Conservation (phyloP, 108 stramenopile species). For the Chaetoceros muelleri region DNA sequence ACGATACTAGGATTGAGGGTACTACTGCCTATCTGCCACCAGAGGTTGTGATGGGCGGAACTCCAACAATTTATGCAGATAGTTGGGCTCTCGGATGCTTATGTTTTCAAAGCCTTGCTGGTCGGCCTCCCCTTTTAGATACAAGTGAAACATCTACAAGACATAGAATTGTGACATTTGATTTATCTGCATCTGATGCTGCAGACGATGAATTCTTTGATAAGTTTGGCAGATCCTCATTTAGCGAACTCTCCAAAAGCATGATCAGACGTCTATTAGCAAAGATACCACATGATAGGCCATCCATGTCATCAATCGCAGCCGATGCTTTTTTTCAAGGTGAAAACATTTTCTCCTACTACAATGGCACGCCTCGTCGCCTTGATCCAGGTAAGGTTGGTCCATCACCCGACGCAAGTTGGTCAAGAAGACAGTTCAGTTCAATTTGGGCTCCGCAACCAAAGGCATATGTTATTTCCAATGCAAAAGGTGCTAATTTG, state of each 20-base stretch:
- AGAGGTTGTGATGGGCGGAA: constrained; percentile 80
- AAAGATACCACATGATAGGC: constrained; percentile 27
- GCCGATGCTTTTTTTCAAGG: constrained; percentile 49
- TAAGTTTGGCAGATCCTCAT: constrained; percentile 17
- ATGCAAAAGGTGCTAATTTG: no score
- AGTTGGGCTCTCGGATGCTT: constrained; percentile 96
- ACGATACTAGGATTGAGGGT: constrained; percentile 88
- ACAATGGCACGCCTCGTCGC: constrained; percentile 35
- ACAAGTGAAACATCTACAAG: constrained; percentile 57
- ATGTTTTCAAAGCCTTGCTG: constrained; percentile 83
- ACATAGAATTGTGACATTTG: constrained; percentile 78
- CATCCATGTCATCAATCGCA: constrained; percentile 41
- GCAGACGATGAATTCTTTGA: constrained; percentile 36
- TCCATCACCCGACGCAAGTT: constrained; percentile 57
- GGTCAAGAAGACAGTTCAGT: constrained; percentile 77
- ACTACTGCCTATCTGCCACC: constrained; percentile 95
- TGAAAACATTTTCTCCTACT: constrained; percentile 43
- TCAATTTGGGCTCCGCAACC: constrained; percentile 87
- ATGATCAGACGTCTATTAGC: constrained; percentile 40
- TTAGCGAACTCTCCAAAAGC: constrained; percentile 26
- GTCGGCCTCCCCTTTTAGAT: constrained; percentile 85
- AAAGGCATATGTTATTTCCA: constrained; percentile 41
- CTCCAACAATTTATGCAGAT: constrained; percentile 75
- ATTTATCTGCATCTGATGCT: constrained; percentile 9
- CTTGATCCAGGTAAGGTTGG: constrained; percentile 59